Evolutionary conservation across 2,329 filamentous ascomycete genomes (phyloP).

Genomic region (Aureobasidium sp.): DNA sequence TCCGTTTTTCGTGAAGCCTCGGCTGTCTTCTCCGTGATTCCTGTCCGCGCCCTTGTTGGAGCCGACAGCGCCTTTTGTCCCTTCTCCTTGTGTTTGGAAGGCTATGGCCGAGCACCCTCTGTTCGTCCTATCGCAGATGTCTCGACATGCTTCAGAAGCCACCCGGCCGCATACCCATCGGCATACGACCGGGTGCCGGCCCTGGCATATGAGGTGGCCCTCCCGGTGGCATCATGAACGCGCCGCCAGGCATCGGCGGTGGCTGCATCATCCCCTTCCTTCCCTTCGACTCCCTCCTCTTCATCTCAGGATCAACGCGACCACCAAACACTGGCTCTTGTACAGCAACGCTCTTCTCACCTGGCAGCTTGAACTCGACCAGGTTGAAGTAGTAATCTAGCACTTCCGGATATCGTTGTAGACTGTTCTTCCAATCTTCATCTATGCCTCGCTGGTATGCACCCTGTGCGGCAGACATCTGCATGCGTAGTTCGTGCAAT

Average conservation of each 20-base stretch:
- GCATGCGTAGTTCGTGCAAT: slow-evolving; percentile 39
- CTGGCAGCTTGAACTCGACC: slow-evolving; percentile 57
- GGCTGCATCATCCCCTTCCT: not conserved
- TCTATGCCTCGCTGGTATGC: slow-evolving; percentile 66
- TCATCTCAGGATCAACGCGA: not conserved
- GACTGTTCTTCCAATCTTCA: slow-evolving; percentile 67
- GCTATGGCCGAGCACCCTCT: not conserved
- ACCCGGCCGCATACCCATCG: not conserved
- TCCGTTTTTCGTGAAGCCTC: not conserved
- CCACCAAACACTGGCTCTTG: slow-evolving; percentile 1
- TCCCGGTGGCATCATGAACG: not conserved
- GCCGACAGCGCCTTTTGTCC: not conserved
- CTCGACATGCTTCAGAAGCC: not conserved
- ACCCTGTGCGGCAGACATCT: slow-evolving; percentile 42
- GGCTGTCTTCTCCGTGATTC: not conserved
- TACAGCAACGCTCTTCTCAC: slow-evolving; percentile 35
- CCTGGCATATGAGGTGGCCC: not conserved
- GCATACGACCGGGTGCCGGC: not conserved
- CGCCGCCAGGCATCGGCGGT: not conserved
- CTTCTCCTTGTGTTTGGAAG: not conserved
- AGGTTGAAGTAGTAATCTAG: slow-evolving; percentile 71
- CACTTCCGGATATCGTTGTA: slow-evolving; percentile 72
- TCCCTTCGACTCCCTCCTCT: not conserved
- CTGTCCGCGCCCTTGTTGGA: not conserved
- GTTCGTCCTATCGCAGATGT: not conserved